Evolutionary conservation across 208 protist genomes (phyloP).

Genomic region (Acanthamoeba royreba): DNA sequence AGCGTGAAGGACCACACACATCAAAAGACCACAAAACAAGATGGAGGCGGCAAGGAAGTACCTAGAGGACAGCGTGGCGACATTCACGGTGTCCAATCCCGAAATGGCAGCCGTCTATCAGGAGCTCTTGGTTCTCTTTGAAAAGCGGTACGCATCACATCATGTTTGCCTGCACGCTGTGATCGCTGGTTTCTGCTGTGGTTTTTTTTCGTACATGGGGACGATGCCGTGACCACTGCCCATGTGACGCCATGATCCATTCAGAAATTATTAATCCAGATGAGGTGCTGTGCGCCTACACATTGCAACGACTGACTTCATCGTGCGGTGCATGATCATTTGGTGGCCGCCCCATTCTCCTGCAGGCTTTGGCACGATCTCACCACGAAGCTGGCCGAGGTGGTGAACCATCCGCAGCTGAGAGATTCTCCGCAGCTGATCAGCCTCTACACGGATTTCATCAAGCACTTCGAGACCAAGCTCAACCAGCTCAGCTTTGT

Average conservation of each 20-base stretch:
- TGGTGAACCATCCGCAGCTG: slow-evolving; percentile 5
- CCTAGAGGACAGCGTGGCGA: not conserved
- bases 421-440: not conserved
- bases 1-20: too few species aligned
- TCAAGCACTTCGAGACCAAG: slow-evolving; percentile 54
- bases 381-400: slow-evolving; percentile 48
- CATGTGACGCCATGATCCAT: too few species aligned
- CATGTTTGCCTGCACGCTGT: not conserved
- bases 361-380: slow-evolving; percentile 59
- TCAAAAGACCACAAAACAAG: not conserved
- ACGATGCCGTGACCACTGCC: too few species aligned
- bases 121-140: not conserved
- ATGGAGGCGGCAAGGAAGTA: not conserved
- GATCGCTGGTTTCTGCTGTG: not conserved
- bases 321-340: too few species aligned
- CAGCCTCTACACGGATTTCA: slow-evolving; percentile 47
- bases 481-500: slow-evolving; percentile 55
- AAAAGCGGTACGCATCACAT: not conserved
- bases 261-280: too few species aligned
- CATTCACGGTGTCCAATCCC: not conserved
- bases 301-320: too few species aligned
- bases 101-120: not conserved
- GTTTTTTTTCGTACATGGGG: too few species aligned
- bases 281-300: too few species aligned
- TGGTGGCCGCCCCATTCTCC: not conserved